Percentiles rank a stretch among this genome's conserved stretches.
These are phyloP conservation scores for Trichoderma semiorbis DNA, from an alignment of 2,329 filamentous ascomycete species.

Conservation along the genomic window DNA sequence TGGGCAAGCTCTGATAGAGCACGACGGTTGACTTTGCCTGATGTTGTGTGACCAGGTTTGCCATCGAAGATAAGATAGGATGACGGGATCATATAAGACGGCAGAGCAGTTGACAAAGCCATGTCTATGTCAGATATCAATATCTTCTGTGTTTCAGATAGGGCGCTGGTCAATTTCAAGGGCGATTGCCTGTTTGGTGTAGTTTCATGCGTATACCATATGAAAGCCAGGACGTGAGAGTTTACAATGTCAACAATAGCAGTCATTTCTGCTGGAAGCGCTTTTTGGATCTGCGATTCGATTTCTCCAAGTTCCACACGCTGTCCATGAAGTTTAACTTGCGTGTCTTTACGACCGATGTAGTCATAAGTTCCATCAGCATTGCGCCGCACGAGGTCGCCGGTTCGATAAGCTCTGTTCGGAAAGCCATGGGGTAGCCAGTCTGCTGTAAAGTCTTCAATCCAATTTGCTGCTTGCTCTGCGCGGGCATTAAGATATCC, in stretches of 20 bases:
- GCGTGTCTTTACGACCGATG: constrained; percentile 3
- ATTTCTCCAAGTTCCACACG: constrained; percentile 12
- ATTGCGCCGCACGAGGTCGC: constrained; percentile 2
- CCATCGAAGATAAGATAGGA: constrained; percentile 20
- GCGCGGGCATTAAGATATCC: constrained; percentile 18
- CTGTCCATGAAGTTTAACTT: constrained; percentile 7
- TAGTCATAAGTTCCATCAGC: constrained; percentile 1
- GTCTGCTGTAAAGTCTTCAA: constrained; percentile 2
- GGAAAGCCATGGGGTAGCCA: constrained; percentile 1
- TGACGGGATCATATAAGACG: constrained; percentile 23
- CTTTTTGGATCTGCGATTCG: background rate
- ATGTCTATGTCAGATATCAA: constrained; percentile 15
- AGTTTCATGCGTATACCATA: background rate
- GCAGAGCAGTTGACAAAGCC: constrained; percentile 9
- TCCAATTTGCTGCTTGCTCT: constrained; percentile 5
- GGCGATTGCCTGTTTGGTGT: background rate
- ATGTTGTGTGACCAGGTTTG: constrained; percentile 19
- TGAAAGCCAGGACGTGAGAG: background rate
- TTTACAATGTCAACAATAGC: constrained; percentile 7
- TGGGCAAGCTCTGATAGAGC: background rate
- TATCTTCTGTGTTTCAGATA: constrained; percentile 11
- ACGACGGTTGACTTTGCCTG: constrained; percentile 20
- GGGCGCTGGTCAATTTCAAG: background rate
- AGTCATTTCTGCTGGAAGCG: background rate
- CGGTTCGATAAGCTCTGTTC: background rate